A percentile compares a stretch with the other conserved stretches of the same genome.
Evolutionary conservation across 768 basidiomycete species (phyloP).

Genomic region (Pleurotus giganteus): DNA sequence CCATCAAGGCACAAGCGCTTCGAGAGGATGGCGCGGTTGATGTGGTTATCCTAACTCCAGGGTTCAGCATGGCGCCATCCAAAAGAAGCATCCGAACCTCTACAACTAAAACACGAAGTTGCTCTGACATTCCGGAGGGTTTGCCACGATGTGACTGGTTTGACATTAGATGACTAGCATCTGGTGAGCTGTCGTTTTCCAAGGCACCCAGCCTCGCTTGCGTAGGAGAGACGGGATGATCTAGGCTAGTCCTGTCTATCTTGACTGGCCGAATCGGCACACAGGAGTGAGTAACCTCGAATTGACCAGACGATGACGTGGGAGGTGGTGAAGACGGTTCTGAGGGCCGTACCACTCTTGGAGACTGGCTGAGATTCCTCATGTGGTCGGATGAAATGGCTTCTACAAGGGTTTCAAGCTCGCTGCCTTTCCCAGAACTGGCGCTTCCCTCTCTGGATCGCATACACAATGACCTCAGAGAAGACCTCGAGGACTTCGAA

Average conservation of each 20-base stretch:
- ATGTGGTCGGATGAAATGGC: slow-evolving; percentile 41
- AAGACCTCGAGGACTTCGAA: slow-evolving; percentile 19
- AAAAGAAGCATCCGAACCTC: slow-evolving; percentile 45
- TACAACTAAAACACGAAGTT: slow-evolving; percentile 57
- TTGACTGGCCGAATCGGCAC: slow-evolving; percentile 34
- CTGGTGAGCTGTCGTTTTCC: neutral
- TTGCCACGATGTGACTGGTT: neutral
- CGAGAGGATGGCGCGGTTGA: slow-evolving; percentile 69
- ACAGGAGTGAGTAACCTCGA: slow-evolving; percentile 24
- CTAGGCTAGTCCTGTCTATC: slow-evolving; percentile 24
- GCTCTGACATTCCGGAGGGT: slow-evolving; percentile 13
- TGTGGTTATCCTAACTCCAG: slow-evolving; percentile 60
- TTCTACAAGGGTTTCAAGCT: slow-evolving; percentile 48
- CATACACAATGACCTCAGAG: slow-evolving; percentile 18
- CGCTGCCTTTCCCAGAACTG: slow-evolving; percentile 19
- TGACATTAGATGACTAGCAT: neutral
- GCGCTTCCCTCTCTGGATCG: slow-evolving; percentile 26
- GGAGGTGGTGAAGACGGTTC: neutral
- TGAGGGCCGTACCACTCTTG: slow-evolving; percentile 5
- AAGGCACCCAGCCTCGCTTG: too few species aligned
- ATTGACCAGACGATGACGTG: slow-evolving; percentile 13
- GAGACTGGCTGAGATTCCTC: slow-evolving; percentile 9
- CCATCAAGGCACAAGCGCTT: slow-evolving; percentile 68
- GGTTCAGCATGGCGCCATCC: neutral
- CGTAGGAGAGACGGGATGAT: slow-evolving; percentile 12